Evolutionary conservation across 129 eudicot species (phyloP), one percentile per base, ranked within the genome.

Genomic region (Deinandra increscens): DNA sequence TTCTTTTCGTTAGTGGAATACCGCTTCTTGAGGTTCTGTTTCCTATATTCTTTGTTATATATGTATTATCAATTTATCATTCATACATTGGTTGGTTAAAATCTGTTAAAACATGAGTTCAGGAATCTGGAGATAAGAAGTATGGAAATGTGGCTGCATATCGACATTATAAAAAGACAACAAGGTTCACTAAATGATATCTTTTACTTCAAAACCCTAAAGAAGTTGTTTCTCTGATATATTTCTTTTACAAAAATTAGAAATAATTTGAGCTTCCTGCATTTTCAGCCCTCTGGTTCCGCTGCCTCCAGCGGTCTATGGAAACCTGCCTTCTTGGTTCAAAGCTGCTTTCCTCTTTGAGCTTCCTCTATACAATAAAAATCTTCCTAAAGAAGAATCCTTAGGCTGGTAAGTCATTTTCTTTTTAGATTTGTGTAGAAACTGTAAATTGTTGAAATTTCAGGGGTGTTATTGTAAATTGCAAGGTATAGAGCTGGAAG

Each of bases 101-200:
- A 41, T 61, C 23, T 51, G 33, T 61, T 18, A 9, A 29, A 77
- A 77, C 51, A 20, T 56, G 72, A 66, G 8, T 75, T 50, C 81
- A 94, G 99, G 97, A 75, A 41, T 94, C 99, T 46, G 96, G 86
- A 17, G 97, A 94, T 81, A 94, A 94, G 73, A 94, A 89, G 73
- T 89, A 70, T 38, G 97, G 99, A 62, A 87, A 70, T 43, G 78
- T 81, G 72, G 73, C 86, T 66, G 90, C 62, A 14, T 94, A 89
- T 75, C 81, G 84, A 60, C 69, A 44, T 4, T 94, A 94, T 75
- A 94, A 94, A 76, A 84, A 64, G 81, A 81, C 70, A n/a, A 94
- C 99, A 60, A 94, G 99, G 99, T 94, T 43, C 13, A 70, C 18
- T 61, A 65, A 1, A 9, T 46, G 65, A 51, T 19, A 37, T 3